Conservation (phyloP, 2,329 filamentous ascomycete species). For the Paraphoma sp. region DNA sequence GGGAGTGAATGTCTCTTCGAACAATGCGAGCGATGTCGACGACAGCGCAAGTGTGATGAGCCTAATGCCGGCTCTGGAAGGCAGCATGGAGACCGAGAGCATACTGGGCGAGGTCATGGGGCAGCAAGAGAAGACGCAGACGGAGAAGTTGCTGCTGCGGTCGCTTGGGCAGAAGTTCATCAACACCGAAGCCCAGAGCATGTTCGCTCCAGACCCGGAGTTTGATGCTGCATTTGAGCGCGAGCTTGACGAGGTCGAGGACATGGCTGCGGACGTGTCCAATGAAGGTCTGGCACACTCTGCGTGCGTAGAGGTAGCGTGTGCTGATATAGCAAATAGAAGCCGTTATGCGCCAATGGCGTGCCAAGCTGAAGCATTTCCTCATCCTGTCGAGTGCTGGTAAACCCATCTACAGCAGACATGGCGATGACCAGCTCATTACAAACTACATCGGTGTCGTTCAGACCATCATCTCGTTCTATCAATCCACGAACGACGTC, state of each 20-base stretch:
- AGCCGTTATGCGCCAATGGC: slow-evolving; percentile 74
- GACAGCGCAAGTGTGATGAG: slow-evolving; percentile 72
- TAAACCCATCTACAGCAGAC: slow-evolving; percentile 95
- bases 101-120: slow-evolving; percentile 75
- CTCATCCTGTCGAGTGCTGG: slow-evolving; percentile 94
- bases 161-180: slow-evolving; percentile 66
- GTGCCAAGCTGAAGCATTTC: slow-evolving; percentile 94
- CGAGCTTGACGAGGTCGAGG: slow-evolving; percentile 80
- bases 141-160: slow-evolving; percentile 72
- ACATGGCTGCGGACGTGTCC: slow-evolving; percentile 59
- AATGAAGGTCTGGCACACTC: slow-evolving; percentile 64
- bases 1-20: slow-evolving; percentile 48
- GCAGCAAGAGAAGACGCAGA: slow-evolving; percentile 65
- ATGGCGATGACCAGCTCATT: slow-evolving; percentile 87
- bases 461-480: slow-evolving; percentile 98
- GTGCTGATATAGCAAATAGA: slow-evolving; percentile 46
- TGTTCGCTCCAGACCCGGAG: slow-evolving; percentile 53
- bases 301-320: slow-evolving; percentile 17
- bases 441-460: slow-evolving; percentile 94
- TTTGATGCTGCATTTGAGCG: slow-evolving; percentile 71
- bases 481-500: slow-evolving; percentile 78
- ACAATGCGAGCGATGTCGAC: slow-evolving; percentile 62
- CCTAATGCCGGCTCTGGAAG: slow-evolving; percentile 63
- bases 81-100: slow-evolving; percentile 75
- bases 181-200: slow-evolving; percentile 61